Evolutionary conservation across 768 basidiomycete genomes (phyloP), one percentile per base, ranked within the genome.

Genomic region (Pisolithus sp.): DNA sequence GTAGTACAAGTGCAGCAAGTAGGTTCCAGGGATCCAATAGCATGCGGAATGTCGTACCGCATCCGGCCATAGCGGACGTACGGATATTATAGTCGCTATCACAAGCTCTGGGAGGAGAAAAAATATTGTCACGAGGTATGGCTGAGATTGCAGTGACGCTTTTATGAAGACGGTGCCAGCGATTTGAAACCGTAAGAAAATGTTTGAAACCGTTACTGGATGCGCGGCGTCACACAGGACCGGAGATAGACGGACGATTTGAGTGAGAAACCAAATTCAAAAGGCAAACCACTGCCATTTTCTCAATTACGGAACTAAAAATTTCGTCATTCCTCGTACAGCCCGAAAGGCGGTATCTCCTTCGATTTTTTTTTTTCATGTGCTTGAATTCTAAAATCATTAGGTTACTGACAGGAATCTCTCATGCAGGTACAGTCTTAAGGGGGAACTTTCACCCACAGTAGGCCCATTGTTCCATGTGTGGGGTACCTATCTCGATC

Each of bases 71-170:
- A 49, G 65, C 65, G 66, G 66, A 46, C 44, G 31, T 62, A 57
- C 66, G 67, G 66, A 69, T 49, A 68, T 68, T 66, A 69, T 62
- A 21, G 26, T 51, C 56, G 50, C 48, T 56, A 59, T 62, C 59
- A 7, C 5, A 28, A 15, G 15, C 24, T 30, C 40, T 41, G 20
- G 24, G n/a, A 50, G 42, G 9, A 8, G 54, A 5, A 23, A 52
- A 63, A 66, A 67, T 59, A 26, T 10, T 67, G 58, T 56, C 58
- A 49, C 48, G 48, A 54, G 41, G 41, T 60, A 18, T n/a, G 8
- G 7, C 40, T 31, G 23, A 46, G 18, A 24, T 30, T 36, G 39
- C 31, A 39, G 41, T 48, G 46, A 46, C 13, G 12, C 24, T 47
- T 37, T 47, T 21, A 47, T 34, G 46, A 34, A 47, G 13, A 24